Evolutionary conservation across 1,284 basidiomycete genomes (phyloP).

Genomic region (Vanrija sp.): DNA sequence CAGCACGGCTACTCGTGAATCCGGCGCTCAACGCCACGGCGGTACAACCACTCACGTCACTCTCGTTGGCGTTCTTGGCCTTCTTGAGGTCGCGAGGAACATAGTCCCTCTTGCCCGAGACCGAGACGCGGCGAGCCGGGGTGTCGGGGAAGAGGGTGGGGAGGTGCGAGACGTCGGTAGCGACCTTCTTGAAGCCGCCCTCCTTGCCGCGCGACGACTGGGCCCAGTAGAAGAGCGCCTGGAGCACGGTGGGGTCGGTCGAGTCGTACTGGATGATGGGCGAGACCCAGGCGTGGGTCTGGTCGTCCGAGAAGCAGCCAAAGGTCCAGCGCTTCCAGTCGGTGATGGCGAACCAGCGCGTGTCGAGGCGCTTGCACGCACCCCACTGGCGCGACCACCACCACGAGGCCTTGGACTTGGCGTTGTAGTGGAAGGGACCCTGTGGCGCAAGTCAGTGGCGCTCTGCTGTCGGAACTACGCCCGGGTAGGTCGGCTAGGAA

Average conservation of each 20-base stretch:
- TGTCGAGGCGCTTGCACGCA: conserved; percentile 43
- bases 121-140: conserved; percentile 40
- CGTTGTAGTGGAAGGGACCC: conserved; percentile 48
- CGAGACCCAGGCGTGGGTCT: conserved; percentile 40
- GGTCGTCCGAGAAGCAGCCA: conserved; percentile 45
- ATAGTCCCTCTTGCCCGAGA: conserved; percentile 17
- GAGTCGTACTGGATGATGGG: conserved; percentile 34
- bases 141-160: conserved; percentile 45
- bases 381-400: conserved; percentile 49
- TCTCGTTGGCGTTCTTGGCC: conserved; percentile 43
- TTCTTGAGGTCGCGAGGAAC: conserved; percentile 18
- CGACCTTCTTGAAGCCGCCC: conserved; percentile 3
- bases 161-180: conserved; percentile 34
- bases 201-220: conserved; percentile 24
- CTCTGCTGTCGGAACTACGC: too few relatives aligned
- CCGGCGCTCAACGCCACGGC: too few relatives aligned
- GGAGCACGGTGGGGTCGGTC: conserved; percentile 37
- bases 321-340: conserved; percentile 51
- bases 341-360: conserved; percentile 48
- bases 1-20: conserved; percentile 1
- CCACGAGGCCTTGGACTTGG: conserved; percentile 50
- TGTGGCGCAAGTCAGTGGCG: conserved; percentile 10
- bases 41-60: conserved; percentile 34
- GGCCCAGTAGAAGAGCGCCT: conserved; percentile 47
- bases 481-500: too few relatives aligned